Evolutionary conservation across 148 eudicot genomes (phyloP).

Genomic region (Chenopodium quinoa): DNA sequence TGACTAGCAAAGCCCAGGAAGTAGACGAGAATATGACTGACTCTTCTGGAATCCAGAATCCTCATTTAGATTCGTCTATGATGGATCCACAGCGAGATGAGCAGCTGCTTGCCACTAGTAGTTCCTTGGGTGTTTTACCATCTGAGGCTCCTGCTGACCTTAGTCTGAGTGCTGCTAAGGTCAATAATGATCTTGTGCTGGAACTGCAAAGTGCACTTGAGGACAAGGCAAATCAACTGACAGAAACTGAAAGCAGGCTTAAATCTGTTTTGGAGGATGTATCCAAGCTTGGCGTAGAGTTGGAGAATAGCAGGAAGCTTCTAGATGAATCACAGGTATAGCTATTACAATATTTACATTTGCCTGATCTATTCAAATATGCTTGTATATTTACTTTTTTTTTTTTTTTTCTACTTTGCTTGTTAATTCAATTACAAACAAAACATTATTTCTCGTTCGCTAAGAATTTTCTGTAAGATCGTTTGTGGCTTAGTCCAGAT

Average conservation of each 20-base stretch:
- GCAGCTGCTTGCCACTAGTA: slow-evolving; percentile 35
- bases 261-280: slow-evolving; percentile 55
- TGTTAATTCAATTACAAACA: too few relatives aligned
- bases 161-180: slow-evolving; percentile 36
- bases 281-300: slow-evolving; percentile 60
- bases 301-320: slow-evolving; percentile 73
- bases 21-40: slow-evolving; percentile 79
- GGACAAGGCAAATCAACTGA: slow-evolving; percentile 58
- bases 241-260: slow-evolving; percentile 55
- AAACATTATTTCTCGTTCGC: not conserved
- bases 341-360: slow-evolving; percentile 1
- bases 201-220: slow-evolving; percentile 58
- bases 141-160: slow-evolving; percentile 35
- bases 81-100: slow-evolving; percentile 61
- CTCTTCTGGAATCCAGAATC: slow-evolving; percentile 60
- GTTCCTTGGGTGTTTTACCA: slow-evolving; percentile 34
- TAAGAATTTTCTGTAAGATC: not conserved
- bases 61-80: slow-evolving; percentile 74
- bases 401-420: not conserved
- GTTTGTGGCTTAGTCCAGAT: not conserved
- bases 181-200: slow-evolving; percentile 42
- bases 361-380: not conserved
- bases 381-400: not conserved
- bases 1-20: slow-evolving; percentile 40
- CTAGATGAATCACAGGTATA: slow-evolving; percentile 95